A percentile compares a stretch with the other conserved stretches of the same genome.
Conservation (phyloP, 345 rosid species). For the Salix purpurea region DNA sequence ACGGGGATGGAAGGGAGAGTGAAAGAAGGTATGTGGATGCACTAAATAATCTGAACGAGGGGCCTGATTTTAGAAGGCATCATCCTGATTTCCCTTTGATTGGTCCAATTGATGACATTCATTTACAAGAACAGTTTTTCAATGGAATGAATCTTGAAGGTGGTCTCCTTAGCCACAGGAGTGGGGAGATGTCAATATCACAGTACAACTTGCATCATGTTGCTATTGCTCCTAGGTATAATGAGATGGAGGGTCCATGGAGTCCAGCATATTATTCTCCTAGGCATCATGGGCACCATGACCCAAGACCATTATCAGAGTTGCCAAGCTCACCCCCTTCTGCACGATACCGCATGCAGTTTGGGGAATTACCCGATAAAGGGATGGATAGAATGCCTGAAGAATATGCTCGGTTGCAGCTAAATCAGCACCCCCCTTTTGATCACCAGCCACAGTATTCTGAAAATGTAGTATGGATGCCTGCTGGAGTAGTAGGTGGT, state of each 20-base stretch:
- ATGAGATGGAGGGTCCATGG: constrained; percentile 73
- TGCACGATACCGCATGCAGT: constrained; percentile 56
- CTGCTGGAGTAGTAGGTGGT: constrained; percentile 50
- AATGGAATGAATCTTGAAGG: constrained; percentile 53
- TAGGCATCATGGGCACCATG: constrained; percentile 72
- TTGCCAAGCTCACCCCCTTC: constrained; percentile 81
- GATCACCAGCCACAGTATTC: constrained; percentile 57
- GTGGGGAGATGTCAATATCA: constrained; percentile 43
- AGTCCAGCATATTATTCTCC: constrained; percentile 81
- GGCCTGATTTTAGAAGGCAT: constrained; percentile 55
- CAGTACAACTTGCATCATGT: constrained; percentile 58
- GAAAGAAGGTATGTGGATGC: constrained; percentile 97
- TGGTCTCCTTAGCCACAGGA: constrained; percentile 54
- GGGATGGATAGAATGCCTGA: constrained; percentile 64
- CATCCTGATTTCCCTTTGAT: constrained; percentile 49
- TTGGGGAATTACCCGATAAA: constrained; percentile 60
- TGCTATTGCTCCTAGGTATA: constrained; percentile 57
- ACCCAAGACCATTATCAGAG: constrained; percentile 56
- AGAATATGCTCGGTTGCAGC: constrained; percentile 59
- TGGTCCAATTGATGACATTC: constrained; percentile 36
- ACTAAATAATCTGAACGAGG: constrained; percentile 76
- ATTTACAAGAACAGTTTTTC: constrained; percentile 40
- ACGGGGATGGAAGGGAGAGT: constrained; percentile 74
- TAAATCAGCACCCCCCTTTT: constrained; percentile 45
- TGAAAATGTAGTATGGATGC: constrained; percentile 73